A percentile compares a stretch with the other conserved stretches of the same genome.
Evolutionary conservation across 495 filamentous ascomycete species (phyloP).

Genomic region (Trichodelitschia bisporula): DNA sequence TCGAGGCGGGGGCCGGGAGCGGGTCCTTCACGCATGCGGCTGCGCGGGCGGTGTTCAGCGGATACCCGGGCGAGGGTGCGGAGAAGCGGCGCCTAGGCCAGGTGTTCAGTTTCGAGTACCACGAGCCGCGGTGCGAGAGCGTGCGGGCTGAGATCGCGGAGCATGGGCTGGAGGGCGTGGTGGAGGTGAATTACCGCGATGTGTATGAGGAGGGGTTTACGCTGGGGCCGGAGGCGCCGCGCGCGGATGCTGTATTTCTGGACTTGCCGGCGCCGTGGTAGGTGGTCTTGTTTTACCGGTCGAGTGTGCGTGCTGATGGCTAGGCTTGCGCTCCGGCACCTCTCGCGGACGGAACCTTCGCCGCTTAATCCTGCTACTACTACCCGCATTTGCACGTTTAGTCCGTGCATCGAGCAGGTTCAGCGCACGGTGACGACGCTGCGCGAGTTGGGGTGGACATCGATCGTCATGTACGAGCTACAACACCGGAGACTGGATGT

Average conservation of each 20-base stretch:
- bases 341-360: conserved; percentile 36
- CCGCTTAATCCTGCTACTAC: conserved; percentile 43
- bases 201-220: conserved; percentile 72
- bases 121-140: conserved; percentile 47
- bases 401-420: conserved; percentile 89
- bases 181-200: conserved; percentile 71
- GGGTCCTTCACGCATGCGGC: conserved; percentile 89
- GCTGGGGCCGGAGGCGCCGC: conserved; percentile 22
- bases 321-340: conserved; percentile 64
- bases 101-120: conserved; percentile 87
- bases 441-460: conserved; percentile 62
- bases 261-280: conserved; percentile 88
- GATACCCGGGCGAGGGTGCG: conserved; percentile 24
- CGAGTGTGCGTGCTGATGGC: too few relatives aligned
- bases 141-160: conserved; percentile 46
- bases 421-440: conserved; percentile 56
- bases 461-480: conserved; percentile 79
- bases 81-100: conserved; percentile 29
- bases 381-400: conserved; percentile 73
- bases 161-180: conserved; percentile 47
- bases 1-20: conserved; percentile 87
- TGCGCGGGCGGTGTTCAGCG: conserved; percentile 67
- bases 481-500: conserved; percentile 53
- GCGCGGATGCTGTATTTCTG: conserved; percentile 65
- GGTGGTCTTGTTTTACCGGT: conserved; percentile 10